Evolutionary conservation across 2,329 filamentous ascomycete genomes (phyloP).

Genomic region (Talaromyces amestolkiae): DNA sequence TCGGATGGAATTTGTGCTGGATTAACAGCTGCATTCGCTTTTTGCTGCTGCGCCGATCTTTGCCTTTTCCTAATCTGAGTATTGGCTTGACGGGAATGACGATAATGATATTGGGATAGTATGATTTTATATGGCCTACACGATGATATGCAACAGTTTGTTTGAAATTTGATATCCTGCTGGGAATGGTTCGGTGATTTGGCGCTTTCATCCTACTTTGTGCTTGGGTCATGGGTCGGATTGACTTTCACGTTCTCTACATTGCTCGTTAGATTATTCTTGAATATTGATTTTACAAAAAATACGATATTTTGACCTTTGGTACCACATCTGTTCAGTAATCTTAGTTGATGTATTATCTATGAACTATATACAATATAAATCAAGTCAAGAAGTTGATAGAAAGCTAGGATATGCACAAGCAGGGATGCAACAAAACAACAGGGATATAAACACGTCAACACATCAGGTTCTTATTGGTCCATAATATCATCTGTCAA

Average conservation of each 20-base stretch:
- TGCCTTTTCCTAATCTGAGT: constrained; percentile 24
- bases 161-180: neutral
- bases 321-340: neutral
- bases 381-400: neutral
- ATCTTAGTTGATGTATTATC: neutral
- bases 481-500: neutral
- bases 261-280: neutral
- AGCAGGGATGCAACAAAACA: neutral
- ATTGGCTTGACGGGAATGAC: neutral
- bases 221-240: neutral
- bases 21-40: constrained; percentile 47
- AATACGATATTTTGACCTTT: too few relatives aligned
- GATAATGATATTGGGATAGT: neutral
- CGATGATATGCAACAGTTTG: neutral
- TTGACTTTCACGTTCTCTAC: neutral
- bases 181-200: constrained; percentile 6
- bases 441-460: neutral
- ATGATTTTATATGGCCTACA: neutral
- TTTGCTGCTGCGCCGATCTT: constrained; percentile 46
- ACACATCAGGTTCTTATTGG: neutral
- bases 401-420: neutral
- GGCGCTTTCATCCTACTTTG: neutral
- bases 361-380: constrained; percentile 12
- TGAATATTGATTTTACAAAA: neutral
- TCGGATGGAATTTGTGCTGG: constrained; percentile 46